A percentile compares a stretch with the other conserved stretches of the same genome.
These are phyloP conservation scores for Penicillium pancosmium DNA, from an alignment of 495 filamentous ascomycete species.

Conservation along the genomic window DNA sequence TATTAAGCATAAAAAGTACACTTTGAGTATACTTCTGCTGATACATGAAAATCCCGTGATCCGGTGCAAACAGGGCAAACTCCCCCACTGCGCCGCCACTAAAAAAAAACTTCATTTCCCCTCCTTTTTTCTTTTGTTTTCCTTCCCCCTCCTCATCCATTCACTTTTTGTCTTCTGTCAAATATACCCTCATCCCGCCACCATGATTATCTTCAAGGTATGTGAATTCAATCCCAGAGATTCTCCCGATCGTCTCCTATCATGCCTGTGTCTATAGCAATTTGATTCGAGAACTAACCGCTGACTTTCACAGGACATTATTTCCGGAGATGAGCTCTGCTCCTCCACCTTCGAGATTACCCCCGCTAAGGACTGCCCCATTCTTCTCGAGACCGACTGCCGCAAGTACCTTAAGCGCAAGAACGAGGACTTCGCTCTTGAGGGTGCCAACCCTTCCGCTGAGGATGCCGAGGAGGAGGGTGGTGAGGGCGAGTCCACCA, in stretches of 20 bases:
- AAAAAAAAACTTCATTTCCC: slow-evolving; percentile 42
- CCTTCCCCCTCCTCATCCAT: slow-evolving; percentile 29
- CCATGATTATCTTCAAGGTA: slow-evolving; percentile 92
- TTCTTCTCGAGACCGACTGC: slow-evolving; percentile 88
- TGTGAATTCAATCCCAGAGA: slow-evolving; percentile 19
- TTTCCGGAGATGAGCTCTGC: slow-evolving; percentile 93
- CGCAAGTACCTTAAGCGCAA: slow-evolving; percentile 77
- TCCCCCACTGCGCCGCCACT: slow-evolving; percentile 38
- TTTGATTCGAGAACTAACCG: background rate
- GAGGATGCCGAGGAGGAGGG: slow-evolving; percentile 86
- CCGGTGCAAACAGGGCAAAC: slow-evolving; percentile 29
- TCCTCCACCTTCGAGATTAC: slow-evolving; percentile 86
- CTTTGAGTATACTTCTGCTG: too few relatives aligned
- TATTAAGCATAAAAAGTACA: too few relatives aligned
- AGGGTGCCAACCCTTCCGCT: slow-evolving; percentile 94
- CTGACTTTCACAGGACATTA: slow-evolving; percentile 66
- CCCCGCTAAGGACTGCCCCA: slow-evolving; percentile 62
- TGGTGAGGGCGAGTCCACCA: slow-evolving; percentile 48
- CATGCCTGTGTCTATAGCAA: background rate
- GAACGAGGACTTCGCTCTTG: slow-evolving; percentile 79
- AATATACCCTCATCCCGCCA: slow-evolving; percentile 42
- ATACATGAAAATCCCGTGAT: slow-evolving; percentile 12
- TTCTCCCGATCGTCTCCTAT: background rate
- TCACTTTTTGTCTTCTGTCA: slow-evolving; percentile 36
- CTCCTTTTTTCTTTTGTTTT: slow-evolving; percentile 43